phyloP scores from a whole-genome alignment of 2,329 filamentous ascomycete species.

The Sordariomycetes sp. region DNA sequence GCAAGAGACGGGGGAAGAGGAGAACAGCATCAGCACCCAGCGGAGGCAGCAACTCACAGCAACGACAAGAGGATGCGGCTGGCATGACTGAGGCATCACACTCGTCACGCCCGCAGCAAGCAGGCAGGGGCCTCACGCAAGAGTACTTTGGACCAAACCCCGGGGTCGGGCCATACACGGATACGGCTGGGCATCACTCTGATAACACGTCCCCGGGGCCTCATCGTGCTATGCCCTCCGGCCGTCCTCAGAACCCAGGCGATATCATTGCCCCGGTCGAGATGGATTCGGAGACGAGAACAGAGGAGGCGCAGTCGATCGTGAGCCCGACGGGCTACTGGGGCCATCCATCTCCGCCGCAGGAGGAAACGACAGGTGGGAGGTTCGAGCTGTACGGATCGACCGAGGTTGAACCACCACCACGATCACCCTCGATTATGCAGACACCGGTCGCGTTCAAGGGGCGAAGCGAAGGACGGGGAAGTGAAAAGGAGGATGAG shows the following conservation, averaged over 20 bases:
- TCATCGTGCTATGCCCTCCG: conserved; percentile 30
- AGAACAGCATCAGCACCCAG: too few species aligned
- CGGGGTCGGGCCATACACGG: conserved; percentile 36
- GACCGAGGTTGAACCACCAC: background rate
- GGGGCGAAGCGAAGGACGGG: background rate
- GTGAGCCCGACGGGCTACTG: conserved; percentile 6
- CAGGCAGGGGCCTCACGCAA: conserved; percentile 20
- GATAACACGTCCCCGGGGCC: conserved; percentile 17
- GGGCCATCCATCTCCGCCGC: conserved; percentile 10
- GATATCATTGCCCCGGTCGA: conserved; percentile 45
- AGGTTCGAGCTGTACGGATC: conserved; percentile 36
- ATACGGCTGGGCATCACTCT: conserved; percentile 7
- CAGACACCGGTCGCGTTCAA: conserved; percentile 2
- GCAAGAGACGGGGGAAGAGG: conserved; percentile 23
- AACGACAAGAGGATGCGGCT: conserved; percentile 1
- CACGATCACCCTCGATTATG: conserved; percentile 3
- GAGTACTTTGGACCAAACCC: conserved; percentile 36
- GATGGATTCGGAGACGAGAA: conserved; percentile 30
- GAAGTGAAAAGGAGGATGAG: background rate
- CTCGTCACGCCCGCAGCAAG: conserved; percentile 12
- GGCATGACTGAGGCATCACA: conserved; percentile 23
- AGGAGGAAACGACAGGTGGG: conserved; percentile 17
- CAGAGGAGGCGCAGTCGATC: conserved; percentile 8
- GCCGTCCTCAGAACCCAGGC: conserved; percentile 35
- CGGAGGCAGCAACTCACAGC: conserved; percentile 2